Evolutionary conservation across 768 basidiomycete species (phyloP), one percentile per base, ranked within the genome.

Genomic region (Fistulinella prunicolor): DNA sequence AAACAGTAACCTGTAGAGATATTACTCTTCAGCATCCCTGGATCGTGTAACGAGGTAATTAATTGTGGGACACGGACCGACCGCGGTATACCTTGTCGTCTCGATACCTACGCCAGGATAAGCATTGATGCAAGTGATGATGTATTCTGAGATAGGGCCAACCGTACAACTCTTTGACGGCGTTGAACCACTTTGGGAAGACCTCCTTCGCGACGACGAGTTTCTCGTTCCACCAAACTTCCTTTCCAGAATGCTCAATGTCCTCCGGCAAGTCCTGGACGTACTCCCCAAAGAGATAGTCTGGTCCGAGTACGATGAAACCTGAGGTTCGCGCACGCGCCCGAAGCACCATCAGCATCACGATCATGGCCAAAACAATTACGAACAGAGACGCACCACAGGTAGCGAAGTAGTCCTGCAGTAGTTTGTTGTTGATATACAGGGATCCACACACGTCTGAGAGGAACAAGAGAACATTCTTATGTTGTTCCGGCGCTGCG

Each of bases 351-450:
- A n/a, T n/a, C n/a, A n/a, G n/a, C n/a, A n/a, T n/a, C n/a, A n/a
- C n/a, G n/a, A n/a, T n/a, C n/a, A n/a, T n/a, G n/a, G n/a, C n/a
- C n/a, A n/a, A n/a, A n/a, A n/a, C n/a, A n/a, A n/a, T n/a, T n/a
- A n/a, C n/a, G n/a, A n/a, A n/a, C 6, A 28, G 26, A 9, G 28
- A 58, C 67, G 3, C 32, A 83, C 83, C 83, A n/a, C 74, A 67
- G 2, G 76, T 67, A 2, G 84, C 81, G 46, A 79, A 82, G 47
- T 76, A 83, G 58, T 85, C 82, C 57, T 82, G 79, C 4, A 85
- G 42, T 4, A 84, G 61, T 59, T 81, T 63, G 38, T 78, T 77
- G 57, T 84, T 84, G 44, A 77, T 26, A 54, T 64, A 79, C 24
- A 81, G 67, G 0, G 81, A 73, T 0, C 82, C 78, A 49, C 61